Base-by-base conservation (phyloP, 2,329 filamentous ascomycete genomes). In the Beauveria caledonica region DNA sequence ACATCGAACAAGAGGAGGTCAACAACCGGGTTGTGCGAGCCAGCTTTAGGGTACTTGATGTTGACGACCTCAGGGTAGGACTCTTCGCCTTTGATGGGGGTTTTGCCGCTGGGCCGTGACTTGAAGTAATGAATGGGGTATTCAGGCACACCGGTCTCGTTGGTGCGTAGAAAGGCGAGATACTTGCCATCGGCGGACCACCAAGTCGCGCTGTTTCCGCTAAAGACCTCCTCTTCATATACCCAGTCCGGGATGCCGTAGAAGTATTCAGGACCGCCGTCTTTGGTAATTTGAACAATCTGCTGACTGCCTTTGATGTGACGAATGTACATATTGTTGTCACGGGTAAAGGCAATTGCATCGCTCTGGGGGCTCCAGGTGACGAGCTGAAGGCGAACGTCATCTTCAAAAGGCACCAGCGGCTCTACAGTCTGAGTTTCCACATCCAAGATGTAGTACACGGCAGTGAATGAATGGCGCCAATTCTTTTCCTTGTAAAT, bases 181-280 rank as follows among this genome's bases (percentile, higher is more conserved):
- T 89, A 96, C 67, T 91, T 88, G 56, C 92, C 94, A 71, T 95
- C 90, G 40, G 87, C 82, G 39, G 91, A 93, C 92, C 92, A 99
- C 94, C 95, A 99, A 1, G 92, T 95, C 5, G 90, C 93, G 63
- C 84, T 90, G 66, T 90, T 89, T 1, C 84, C 87, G 15, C 78
- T 73, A 63, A 97, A 90, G 3, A 78, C 76, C 60, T 78, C 76
- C 66, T 82, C 80, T 70, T 95, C 90, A 68, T 96, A 96, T 0
- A 97, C 94, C 94, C 94, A 99, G 72, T 99, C 95, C 0, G 94
- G 94, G 21, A 97, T 85, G 19, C 94, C 94, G 68, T 99, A 97
- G 74, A 99, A 99, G 62, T 94, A 85, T 66, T 97, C 86, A 0
- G 86, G 79, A 0, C 93, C 90, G 13, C 95, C 94, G 70, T 99